A percentile compares a stretch with the other conserved stretches of the same genome.
phyloP scores from a whole-genome alignment of 2,329 filamentous ascomycete genomes.

The Aspergillus oerlinghausenensis region DNA sequence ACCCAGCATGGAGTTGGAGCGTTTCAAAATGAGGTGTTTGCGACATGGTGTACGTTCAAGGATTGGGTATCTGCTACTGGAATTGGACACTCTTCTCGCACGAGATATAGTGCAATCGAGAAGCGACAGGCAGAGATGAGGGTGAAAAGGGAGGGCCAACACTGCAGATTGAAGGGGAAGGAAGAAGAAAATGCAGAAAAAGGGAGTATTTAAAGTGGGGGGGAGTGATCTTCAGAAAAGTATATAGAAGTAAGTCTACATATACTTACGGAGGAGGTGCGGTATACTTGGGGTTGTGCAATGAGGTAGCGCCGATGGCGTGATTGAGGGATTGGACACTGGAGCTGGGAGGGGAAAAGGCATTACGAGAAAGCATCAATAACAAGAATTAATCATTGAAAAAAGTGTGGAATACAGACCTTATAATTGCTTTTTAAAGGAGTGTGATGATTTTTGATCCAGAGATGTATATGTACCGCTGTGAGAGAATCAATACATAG shows the following conservation, averaged over 20 bases:
- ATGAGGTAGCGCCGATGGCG: constrained; percentile 7
- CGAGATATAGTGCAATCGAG: neutral
- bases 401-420: neutral
- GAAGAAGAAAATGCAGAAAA: neutral
- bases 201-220: neutral
- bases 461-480: too few relatives aligned
- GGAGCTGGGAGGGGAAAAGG: neutral
- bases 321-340: constrained; percentile 7
- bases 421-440: neutral
- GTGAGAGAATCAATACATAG: too few relatives aligned
- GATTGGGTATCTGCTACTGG: neutral
- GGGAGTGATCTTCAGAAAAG: neutral
- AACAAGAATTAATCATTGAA: neutral
- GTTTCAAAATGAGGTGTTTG: constrained; percentile 65
- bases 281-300: neutral
- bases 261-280: neutral
- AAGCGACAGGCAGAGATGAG: neutral
- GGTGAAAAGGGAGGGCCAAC: neutral
- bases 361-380: neutral
- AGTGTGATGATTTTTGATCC: neutral
- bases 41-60: constrained; percentile 27
- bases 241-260: neutral
- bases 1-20: constrained; percentile 81
- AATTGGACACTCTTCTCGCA: neutral
- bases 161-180: neutral